phyloP scores from a whole-genome alignment of 805 yeast species.

The Cyberlindnera nakhonratchasimensis region DNA sequence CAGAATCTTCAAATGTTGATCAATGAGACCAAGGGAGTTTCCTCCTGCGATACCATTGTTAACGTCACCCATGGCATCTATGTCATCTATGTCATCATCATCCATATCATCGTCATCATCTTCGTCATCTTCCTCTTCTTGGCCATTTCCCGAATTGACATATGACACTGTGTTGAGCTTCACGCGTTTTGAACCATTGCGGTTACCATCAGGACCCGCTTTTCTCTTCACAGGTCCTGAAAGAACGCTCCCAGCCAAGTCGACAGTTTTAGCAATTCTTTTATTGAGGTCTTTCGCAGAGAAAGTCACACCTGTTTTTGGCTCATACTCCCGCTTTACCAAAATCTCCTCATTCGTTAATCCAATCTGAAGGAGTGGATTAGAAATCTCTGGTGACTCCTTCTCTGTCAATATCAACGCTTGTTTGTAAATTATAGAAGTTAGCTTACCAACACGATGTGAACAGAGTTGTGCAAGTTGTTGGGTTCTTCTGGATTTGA shows the following conservation, averaged over 20 bases:
- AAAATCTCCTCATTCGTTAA: slow-evolving; percentile 44
- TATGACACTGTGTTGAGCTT: slow-evolving; percentile 39
- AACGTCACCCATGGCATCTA: slow-evolving; percentile 15
- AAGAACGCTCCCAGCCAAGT: slow-evolving; percentile 44
- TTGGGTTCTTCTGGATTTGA: slow-evolving; percentile 60
- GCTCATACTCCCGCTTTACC: slow-evolving; percentile 30
- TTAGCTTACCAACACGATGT: slow-evolving; percentile 65
- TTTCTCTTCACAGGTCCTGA: slow-evolving; percentile 37
- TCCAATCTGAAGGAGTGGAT: slow-evolving; percentile 46
- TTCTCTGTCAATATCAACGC: slow-evolving; percentile 59
- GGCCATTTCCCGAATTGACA: slow-evolving; percentile 22
- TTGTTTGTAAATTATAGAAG: slow-evolving; percentile 60
- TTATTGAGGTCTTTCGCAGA: slow-evolving; percentile 43
- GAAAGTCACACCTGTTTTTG: slow-evolving; percentile 32
- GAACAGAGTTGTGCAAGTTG: slow-evolving; percentile 61
- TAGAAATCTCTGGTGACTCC: slow-evolving; percentile 39
- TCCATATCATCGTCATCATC: slow-evolving; percentile 30
- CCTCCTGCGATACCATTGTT: slow-evolving; percentile 12
- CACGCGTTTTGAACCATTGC: slow-evolving; percentile 32
- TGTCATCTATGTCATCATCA: slow-evolving; percentile 25
- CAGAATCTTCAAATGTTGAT: slow-evolving; percentile 68
- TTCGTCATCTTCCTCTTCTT: slow-evolving; percentile 26
- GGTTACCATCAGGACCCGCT: slow-evolving; percentile 13
- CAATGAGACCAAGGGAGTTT: slow-evolving; percentile 32
- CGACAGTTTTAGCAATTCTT: slow-evolving; percentile 38